Evolutionary conservation across 2,329 filamentous ascomycete genomes (phyloP).

Genomic region (Scedosporium aurantiacum): DNA sequence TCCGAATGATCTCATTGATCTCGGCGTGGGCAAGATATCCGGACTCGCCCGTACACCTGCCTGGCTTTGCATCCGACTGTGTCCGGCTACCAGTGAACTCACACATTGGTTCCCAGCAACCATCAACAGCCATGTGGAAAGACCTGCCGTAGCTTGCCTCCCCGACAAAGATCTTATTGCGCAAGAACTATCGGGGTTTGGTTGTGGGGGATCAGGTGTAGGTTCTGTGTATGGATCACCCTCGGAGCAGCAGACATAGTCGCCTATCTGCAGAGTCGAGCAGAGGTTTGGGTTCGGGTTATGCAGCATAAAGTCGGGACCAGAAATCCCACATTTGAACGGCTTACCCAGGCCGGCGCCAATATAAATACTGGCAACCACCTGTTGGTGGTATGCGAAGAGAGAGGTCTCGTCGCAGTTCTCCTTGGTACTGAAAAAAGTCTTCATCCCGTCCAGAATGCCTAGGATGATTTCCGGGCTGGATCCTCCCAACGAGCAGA

Average conservation of each 20-base stretch:
- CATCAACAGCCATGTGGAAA: slow-evolving; percentile 19
- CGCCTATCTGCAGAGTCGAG: slow-evolving; percentile 12
- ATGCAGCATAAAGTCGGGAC: slow-evolving; percentile 18
- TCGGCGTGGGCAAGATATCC: slow-evolving; percentile 23
- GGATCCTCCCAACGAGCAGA: not conserved
- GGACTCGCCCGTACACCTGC: slow-evolving; percentile 19
- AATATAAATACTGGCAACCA: not conserved
- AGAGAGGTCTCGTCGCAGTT: not conserved
- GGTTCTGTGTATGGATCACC: slow-evolving; percentile 6
- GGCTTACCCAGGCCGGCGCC: slow-evolving; percentile 7
- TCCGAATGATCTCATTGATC: slow-evolving; percentile 19
- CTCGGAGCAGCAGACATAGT: slow-evolving; percentile 13
- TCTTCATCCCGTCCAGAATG: not conserved
- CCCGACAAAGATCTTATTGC: slow-evolving; percentile 20
- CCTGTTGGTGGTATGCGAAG: not conserved
- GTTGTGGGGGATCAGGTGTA: not conserved
- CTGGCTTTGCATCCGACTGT: slow-evolving; percentile 16
- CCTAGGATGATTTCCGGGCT: not conserved
- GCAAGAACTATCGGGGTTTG: not conserved
- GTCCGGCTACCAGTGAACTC: slow-evolving; percentile 13
- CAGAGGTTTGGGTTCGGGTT: slow-evolving; percentile 17
- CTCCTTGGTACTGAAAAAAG: not conserved
- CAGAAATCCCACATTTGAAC: slow-evolving; percentile 19
- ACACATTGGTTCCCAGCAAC: slow-evolving; percentile 16
- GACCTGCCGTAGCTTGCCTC: slow-evolving; percentile 22